These are phyloP conservation scores for Monosporascus sp. DNA, from an alignment of 2,329 filamentous ascomycete species.

Conservation along the genomic window DNA sequence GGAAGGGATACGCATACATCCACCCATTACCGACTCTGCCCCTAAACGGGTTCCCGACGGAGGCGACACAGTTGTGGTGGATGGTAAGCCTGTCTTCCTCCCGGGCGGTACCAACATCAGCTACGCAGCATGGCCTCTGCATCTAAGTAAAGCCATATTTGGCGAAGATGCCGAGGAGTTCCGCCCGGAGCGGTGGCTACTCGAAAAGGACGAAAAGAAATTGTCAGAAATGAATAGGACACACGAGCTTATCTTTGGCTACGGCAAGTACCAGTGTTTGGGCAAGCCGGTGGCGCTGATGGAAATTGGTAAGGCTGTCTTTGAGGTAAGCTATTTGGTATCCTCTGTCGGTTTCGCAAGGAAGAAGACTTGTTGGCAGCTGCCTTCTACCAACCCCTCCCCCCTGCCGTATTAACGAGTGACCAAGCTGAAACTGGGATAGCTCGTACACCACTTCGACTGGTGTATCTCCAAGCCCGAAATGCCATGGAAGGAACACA, in stretches of 20 bases:
- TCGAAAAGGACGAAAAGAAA: constrained; percentile 5
- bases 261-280: constrained; percentile 10
- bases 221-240: constrained; percentile 7
- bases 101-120: constrained; percentile 6
- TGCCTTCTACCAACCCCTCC: neutral
- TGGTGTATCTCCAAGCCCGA: constrained; percentile 10
- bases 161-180: constrained; percentile 10
- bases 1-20: constrained; percentile 32
- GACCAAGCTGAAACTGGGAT: neutral
- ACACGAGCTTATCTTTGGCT: constrained; percentile 6
- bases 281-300: constrained; percentile 8
- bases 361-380: neutral
- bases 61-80: constrained; percentile 6
- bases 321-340: constrained; percentile 8
- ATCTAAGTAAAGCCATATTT: constrained; percentile 4
- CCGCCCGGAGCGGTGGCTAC: constrained; percentile 14
- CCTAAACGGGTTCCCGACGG: constrained; percentile 8
- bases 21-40: constrained; percentile 20
- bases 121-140: constrained; percentile 6
- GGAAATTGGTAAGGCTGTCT: constrained; percentile 6
- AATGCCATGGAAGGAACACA: constrained; percentile 8
- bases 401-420: neutral
- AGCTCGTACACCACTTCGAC: constrained; percentile 12
- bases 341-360: neutral
- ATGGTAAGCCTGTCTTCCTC: neutral